Evolutionary conservation across 2,329 filamentous ascomycete genomes (phyloP), one percentile per base, ranked within the genome.

Genomic region (Lachnellula willkommii): DNA sequence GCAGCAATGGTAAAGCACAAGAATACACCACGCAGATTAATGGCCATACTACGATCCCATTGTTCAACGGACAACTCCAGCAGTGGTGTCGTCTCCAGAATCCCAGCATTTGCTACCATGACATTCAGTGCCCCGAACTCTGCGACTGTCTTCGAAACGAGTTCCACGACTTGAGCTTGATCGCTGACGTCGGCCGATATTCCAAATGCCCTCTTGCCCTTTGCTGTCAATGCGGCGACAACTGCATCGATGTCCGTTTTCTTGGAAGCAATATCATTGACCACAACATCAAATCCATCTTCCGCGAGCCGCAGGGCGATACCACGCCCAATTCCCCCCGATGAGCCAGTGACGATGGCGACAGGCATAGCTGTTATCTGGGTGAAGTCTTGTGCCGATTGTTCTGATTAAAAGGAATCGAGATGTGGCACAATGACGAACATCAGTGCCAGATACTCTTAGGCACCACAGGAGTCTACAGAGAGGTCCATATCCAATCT

Each of bases 21-120:
- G 63, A 81, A 83, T 0, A 84, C 76, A 11, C 84, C 84, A 35
- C 73, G 75, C 35, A 87, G 79, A 60, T 88, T 88, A 56, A 87
- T 76, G 22, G 77, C 73, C 62, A 86, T 80, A 74, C 87, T 82
- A 26, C 36, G n/a, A 17, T 50, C 37, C 28, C 40, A 43, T 39
- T 39, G 11, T n/a, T 49, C 36, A 15, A 36, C 45, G 1, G 37
- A 36, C 15, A 36, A n/a, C 11, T 54, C 52, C 12, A 57, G 52
- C 20, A 51, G 22, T 20, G 47, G 15, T 28, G 45, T 50, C 14
- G 45, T 35, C 5, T 37, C 28, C 24, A 32, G 24, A n/a, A 57
- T 57, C 3, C 55, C 55, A n/a, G 55, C 55, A 43, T 57, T 57
- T 11, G 55, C 55, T 15, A 57, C 40, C 55, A 57, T 57, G 12